Evolutionary conservation across 225 moss, liverwort and hornwort species (phyloP), one percentile per base, ranked within the genome.

Genomic region (Thuidium tamariscinum): DNA sequence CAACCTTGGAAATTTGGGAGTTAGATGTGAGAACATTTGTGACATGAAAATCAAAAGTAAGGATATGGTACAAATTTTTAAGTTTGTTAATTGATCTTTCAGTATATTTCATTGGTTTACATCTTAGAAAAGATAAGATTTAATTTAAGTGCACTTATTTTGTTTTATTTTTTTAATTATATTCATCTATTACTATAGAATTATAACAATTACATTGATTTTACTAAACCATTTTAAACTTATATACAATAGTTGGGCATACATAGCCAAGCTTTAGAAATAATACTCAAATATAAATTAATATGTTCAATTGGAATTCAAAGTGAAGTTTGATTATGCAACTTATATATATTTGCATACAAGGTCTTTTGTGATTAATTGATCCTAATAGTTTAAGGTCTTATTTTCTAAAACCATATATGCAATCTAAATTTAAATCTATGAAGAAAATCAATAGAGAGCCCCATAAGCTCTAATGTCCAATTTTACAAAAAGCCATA

Each of bases 21-120:
- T 41, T 25, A 9, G 8, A 29, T 2, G 6, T 1, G 0, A 46
- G 2, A 46, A 72, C 30, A 73, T 30, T 30, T 4, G 4, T 73
- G 19, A 30, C 6, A 10, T 30, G 11, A 29, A 73, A 73, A 32
- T 30, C 0, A 48, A 73, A 29, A 30, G 6, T 73, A 4, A 48
- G 7, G 2, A 32, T 19, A 19, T 32, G 2, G 2, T 12, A 2
- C 9, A 2, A 19, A 73, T 19, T 32, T 32, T 17, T 11, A 7
- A 32, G 32, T 0, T 48, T 48, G 12, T 11, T 46, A 0, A 0
- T 46, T 30, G 4, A 2, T 10, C 13, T 9, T 17, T 7, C 4
- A 11, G 7, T 11, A 32, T 48, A 18, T 32, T 49, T 19, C 12
- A 20, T 32, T 32, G 2, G 7, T 18, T 30, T 48, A 2, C 11